phyloP scores from a whole-genome alignment of 1,284 basidiomycete genomes.

The Sporisorium graminicola region DNA sequence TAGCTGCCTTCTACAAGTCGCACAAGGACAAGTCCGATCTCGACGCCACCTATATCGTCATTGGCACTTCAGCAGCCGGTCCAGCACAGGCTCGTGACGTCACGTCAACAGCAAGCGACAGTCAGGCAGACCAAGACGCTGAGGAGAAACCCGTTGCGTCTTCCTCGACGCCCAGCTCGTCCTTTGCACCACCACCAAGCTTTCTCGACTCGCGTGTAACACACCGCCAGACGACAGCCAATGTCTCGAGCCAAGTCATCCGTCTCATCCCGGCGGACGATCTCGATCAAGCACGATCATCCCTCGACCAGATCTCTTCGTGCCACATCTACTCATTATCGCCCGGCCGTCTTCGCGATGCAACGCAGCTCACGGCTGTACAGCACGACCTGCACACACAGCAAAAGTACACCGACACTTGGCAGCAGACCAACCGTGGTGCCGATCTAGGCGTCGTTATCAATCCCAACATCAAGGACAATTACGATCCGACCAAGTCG shows the following conservation, averaged over 20 bases:
- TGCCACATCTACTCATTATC: conserved; percentile 59
- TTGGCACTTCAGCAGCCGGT: conserved; percentile 16
- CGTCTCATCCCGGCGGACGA: conserved; percentile 34
- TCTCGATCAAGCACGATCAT: conserved; percentile 33
- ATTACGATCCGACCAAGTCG: conserved; percentile 38
- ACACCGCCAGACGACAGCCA: conserved; percentile 11
- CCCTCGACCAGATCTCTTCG: conserved; percentile 21
- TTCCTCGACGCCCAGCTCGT: conserved; percentile 25
- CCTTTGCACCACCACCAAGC: conserved; percentile 16
- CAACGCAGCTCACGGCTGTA: conserved; percentile 48
- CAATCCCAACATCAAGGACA: conserved; percentile 40
- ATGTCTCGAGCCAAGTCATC: conserved; percentile 23
- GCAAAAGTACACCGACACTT: conserved; percentile 48
- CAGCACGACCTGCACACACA: conserved; percentile 54
- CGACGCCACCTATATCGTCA: conserved; percentile 45
- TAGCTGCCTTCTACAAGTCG: conserved; percentile 40
- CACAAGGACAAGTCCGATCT: conserved; percentile 27
- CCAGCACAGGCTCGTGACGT: neutral
- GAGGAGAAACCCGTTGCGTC: conserved; percentile 18
- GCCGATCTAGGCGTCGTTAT: conserved; percentile 49
- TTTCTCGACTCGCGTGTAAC: conserved; percentile 30
- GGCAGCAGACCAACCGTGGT: conserved; percentile 49
- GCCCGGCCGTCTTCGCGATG: conserved; percentile 40
- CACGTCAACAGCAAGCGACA: neutral
- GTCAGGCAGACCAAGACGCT: neutral